Evolutionary conservation across 352 stramenopile species (phyloP).

Genomic region (Phytopythium sindhum): DNA sequence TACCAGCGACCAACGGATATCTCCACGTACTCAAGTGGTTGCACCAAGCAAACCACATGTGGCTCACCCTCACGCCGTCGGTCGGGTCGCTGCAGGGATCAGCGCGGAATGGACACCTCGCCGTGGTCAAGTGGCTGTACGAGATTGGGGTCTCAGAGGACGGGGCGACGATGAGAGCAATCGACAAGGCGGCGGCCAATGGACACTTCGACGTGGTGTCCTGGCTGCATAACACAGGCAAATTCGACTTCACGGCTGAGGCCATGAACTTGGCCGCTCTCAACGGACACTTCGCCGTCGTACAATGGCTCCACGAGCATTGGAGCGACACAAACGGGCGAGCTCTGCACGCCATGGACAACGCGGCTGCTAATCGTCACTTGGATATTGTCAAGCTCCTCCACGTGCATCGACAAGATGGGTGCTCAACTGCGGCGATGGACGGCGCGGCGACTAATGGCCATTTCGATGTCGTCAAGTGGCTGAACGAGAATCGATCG

Average conservation of each 20-base stretch:
- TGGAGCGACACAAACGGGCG: no score
- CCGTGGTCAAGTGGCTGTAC: not conserved
- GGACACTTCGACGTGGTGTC: not conserved
- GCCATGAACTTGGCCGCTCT: no score
- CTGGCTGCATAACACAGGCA: not conserved
- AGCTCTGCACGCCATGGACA: no score
- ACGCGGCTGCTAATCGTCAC: no score
- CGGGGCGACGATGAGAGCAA: not conserved
- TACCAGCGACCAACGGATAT: not conserved
- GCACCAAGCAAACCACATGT: not conserved
- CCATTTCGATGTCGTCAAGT: not conserved
- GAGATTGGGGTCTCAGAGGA: not conserved
- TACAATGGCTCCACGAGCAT: no score
- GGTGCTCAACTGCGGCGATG: no score
- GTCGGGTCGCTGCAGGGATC: not conserved
- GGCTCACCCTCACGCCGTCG: not conserved
- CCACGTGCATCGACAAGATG: no score
- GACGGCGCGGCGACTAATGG: no score
- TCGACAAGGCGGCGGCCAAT: not conserved
- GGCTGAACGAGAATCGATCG: not conserved
- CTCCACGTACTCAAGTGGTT: not conserved
- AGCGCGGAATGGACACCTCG: not conserved
- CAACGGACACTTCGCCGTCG: not conserved
- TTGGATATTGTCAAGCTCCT: no score
- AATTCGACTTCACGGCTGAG: no score